Evolutionary conservation across 495 filamentous ascomycete genomes (phyloP), one percentile per base, ranked within the genome.

Genomic region (Talaromyces wortmannii): DNA sequence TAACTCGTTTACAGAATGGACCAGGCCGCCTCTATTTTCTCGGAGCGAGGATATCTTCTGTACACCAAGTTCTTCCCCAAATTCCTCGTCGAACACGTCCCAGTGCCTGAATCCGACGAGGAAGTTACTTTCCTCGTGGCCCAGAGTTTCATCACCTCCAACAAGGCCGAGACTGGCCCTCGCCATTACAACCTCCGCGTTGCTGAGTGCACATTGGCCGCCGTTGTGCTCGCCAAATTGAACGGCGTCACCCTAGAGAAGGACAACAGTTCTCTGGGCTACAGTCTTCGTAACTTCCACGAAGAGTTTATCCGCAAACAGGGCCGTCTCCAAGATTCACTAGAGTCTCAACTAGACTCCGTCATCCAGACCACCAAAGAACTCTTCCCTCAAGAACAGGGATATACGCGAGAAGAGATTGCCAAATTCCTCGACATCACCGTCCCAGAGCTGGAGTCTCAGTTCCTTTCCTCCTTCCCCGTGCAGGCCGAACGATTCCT

Each of bases 181-280:
- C 84, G 91, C 52, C 90, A 90, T 75, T 98, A 97, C 77, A 98
- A 98, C 70, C 84, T 98, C 6, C 87, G 94, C 15, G 94, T 98
- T 1, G 94, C 97, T 7, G 94, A 97, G 69, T 95, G 90, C 73
- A 91, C 85, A 6, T 79, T 98, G 32, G 95, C 95, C 11, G 90
- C 94, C 2, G 85, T 88, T 63, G 83, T 78, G 57, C 81, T 90
- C 3, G 81, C 83, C 36, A 84, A 84, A 59, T 73, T 75, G 52
- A 70, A 83, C 50, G 71, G 68, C 10, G 72, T 91, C 48, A 83
- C 79, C 2, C 82, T 98, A 6, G 84, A 88, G 13, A 67, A 81
- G 48, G 94, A 98, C 67, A 83, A 85, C 54, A 87, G 88, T 17
- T 95, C 95, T 0, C 78, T 98, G 10, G 89, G 87, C 7, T 83